Conservation (phyloP, 345 rosid species). For the Garcia nutans region DNA sequence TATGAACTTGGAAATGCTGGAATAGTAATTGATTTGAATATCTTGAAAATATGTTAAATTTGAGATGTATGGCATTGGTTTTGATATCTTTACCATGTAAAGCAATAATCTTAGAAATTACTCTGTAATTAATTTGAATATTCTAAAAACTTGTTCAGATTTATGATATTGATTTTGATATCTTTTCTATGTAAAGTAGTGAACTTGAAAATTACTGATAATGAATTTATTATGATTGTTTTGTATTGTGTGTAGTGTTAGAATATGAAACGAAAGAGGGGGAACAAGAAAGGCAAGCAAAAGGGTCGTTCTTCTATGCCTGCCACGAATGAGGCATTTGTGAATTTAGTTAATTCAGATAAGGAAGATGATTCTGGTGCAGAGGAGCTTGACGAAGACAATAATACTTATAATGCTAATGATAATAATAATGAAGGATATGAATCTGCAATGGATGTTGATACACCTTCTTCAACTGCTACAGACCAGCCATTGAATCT, state of each 20-base stretch:
- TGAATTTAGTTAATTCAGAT: neutral
- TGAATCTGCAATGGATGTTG: constrained; percentile 62
- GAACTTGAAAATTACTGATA: neutral
- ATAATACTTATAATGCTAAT: neutral
- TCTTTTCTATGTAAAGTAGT: neutral
- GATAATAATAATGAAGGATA: constrained; percentile 38
- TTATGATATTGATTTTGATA: neutral
- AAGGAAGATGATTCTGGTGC: constrained; percentile 23
- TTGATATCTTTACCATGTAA: neutral
- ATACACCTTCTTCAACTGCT: constrained; percentile 66
- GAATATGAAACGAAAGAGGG: constrained; percentile 32
- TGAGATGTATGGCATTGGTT: neutral
- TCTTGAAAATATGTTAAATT: neutral
- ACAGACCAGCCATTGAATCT: constrained; percentile 55
- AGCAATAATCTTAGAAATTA: neutral
- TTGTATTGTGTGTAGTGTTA: neutral
- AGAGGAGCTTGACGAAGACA: constrained; percentile 5
- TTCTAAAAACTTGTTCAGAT: neutral
- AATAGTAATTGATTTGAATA: neutral
- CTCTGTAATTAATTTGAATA: neutral
- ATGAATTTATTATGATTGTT: neutral
- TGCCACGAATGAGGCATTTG: constrained; percentile 5
- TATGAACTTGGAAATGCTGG: neutral
- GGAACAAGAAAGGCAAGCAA: constrained; percentile 25
- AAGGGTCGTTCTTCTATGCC: neutral